Evolutionary conservation across 805 yeast genomes (phyloP), one percentile per base, ranked within the genome.

Genomic region (Torulaspora delbrueckii): DNA sequence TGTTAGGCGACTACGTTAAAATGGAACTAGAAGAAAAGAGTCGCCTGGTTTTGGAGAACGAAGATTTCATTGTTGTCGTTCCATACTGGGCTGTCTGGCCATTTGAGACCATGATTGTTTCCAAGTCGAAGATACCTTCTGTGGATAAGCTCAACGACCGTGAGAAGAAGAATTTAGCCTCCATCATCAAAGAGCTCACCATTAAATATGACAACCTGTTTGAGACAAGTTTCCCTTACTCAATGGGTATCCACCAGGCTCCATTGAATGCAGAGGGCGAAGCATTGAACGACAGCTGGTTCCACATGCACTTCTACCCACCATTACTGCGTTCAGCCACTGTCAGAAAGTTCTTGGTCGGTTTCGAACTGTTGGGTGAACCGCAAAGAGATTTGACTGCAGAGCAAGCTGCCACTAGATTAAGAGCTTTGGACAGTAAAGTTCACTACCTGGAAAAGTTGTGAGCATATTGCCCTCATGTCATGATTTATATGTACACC

Each of bases 81-180:
- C 90, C 90, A 44, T 84, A 79, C 60, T 84, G 91, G 91, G 90
- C 89, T 5, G 72, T 79, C 28, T 84, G 90, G 90, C 91, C 91
- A 12, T 84, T 82, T 60, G 89, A 84, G 65, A 79, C 86, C 5
- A 65, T 84, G 66, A 67, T 84, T 27, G 64, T 83, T 5, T 60
- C 86, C n/a, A 78, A 78, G 56, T 62, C 68, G 10, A 81, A 80
- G 47, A 65, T 80, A 42, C 63, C 74, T 19, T 75, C 80, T 9
- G 60, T 82, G 10, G 67, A 65, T 33, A 74, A 75, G 24, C 74
- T 82, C 53, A 66, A 64, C 24, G 70, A 65, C 4, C 61, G 65
- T 47, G 78, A 83, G 51, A 72, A 70, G 45, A 14, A 33, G 3
- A 86, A 82, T 51, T 72, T 84, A 52, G 87, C 88, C 1, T 60